A percentile compares a stretch with the other conserved stretches of the same genome.
These are phyloP conservation scores for Cercospora sesami DNA, from an alignment of 2,329 filamentous ascomycete genomes.

Conservation along the genomic window DNA sequence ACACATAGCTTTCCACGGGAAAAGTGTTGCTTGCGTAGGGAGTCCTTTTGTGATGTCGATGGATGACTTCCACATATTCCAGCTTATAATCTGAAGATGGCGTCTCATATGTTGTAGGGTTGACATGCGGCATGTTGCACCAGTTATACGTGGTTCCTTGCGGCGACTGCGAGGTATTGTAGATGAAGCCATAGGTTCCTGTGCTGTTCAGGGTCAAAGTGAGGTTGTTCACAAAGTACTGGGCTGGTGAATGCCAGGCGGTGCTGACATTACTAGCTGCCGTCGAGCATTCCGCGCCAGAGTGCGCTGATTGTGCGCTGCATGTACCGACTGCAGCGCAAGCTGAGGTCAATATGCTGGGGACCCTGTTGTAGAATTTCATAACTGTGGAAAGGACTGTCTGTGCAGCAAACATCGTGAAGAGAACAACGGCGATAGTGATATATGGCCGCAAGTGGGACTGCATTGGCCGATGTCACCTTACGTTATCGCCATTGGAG, in stretches of 20 bases:
- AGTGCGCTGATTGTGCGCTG: neutral
- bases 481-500: neutral
- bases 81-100: constrained; percentile 60
- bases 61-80: constrained; percentile 76
- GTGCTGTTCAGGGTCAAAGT: constrained; percentile 56
- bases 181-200: constrained; percentile 73
- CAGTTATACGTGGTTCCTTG: constrained; percentile 71
- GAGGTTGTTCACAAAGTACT: constrained; percentile 62
- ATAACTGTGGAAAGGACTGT: constrained; percentile 34
- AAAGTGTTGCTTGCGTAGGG: constrained; percentile 78
- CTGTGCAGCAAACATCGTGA: constrained; percentile 32
- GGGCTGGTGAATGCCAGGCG: constrained; percentile 60
- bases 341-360: constrained; percentile 26
- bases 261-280: constrained; percentile 41
- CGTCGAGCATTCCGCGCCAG: constrained; percentile 12
- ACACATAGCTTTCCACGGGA: constrained; percentile 68
- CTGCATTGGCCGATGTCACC: constrained; percentile 19
- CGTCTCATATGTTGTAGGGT: constrained; percentile 61
- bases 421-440: constrained; percentile 28
- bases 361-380: constrained; percentile 30
- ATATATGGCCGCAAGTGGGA: constrained; percentile 27
- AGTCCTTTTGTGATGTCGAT: constrained; percentile 82
- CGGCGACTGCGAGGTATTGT: constrained; percentile 57
- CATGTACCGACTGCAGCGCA: constrained; percentile 9
- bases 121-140: constrained; percentile 88